These are phyloP conservation scores for Acer negundo DNA, from an alignment of 345 rosid species.

Conservation along the genomic window DNA sequence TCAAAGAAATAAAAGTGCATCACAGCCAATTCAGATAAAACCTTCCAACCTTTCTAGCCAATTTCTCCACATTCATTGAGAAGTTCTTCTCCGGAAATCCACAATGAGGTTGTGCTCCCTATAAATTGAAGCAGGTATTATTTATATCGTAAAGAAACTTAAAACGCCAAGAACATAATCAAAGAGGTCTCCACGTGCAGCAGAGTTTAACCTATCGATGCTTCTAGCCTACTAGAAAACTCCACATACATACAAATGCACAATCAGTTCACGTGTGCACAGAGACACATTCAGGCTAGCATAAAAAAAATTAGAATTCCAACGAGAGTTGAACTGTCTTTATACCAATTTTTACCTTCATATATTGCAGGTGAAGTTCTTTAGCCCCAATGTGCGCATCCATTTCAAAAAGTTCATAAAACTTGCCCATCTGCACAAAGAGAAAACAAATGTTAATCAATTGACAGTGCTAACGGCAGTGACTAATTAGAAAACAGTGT, in stretches of 20 bases:
- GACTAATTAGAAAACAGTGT: background rate
- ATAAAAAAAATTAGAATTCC: background rate
- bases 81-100: conserved; percentile 98
- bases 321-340: background rate
- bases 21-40: conserved; percentile 18
- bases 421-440: conserved; percentile 87
- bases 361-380: conserved; percentile 92
- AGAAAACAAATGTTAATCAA: conserved; percentile 14
- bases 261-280: background rate
- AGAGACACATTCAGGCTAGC: background rate
- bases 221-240: background rate
- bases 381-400: conserved; percentile 95
- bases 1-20: conserved; percentile 10
- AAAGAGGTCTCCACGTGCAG: conserved; percentile 1
- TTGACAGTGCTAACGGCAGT: background rate
- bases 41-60: conserved; percentile 81
- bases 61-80: conserved; percentile 82
- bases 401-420: conserved; percentile 98
- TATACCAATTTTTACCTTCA: conserved; percentile 69
- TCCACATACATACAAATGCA: background rate
- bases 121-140: conserved; percentile 22
- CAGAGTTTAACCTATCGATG: background rate
- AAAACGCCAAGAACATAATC: background rate
- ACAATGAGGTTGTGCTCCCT: conserved; percentile 99
- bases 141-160: background rate